Evolutionary conservation across 495 filamentous ascomycete species (phyloP).

Genomic region (Talaromyces ruber): DNA sequence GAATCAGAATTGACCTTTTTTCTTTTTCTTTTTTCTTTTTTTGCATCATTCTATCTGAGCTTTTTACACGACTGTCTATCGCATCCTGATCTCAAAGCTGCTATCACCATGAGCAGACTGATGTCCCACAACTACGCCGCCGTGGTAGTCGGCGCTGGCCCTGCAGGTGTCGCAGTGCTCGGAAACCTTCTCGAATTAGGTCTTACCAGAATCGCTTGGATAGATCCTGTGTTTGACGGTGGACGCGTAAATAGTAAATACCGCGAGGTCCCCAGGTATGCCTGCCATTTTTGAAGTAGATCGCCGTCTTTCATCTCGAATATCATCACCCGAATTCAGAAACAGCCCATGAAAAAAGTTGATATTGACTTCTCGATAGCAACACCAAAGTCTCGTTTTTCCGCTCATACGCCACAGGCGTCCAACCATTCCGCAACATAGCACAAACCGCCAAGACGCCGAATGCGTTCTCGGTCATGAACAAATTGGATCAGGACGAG

Average conservation of each 20-base stretch:
- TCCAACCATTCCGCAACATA: conserved; percentile 39
- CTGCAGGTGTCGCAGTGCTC: conserved; percentile 47
- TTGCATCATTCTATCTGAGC: background rate
- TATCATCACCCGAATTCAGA: background rate
- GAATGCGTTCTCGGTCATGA: conserved; percentile 43
- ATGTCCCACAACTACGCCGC: conserved; percentile 33
- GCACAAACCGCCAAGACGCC: conserved; percentile 35
- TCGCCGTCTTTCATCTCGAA: too few relatives aligned
- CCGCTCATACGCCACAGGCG: conserved; percentile 38
- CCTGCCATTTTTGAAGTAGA: background rate
- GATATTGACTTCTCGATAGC: conserved; percentile 9
- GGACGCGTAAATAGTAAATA: conserved; percentile 46
- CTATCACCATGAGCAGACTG: conserved; percentile 1
- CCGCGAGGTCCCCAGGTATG: conserved; percentile 46
- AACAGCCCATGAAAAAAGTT: background rate
- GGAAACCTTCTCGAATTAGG: conserved; percentile 46
- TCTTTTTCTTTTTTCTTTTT: background rate
- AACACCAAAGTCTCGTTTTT: conserved; percentile 47
- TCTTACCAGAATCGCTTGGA: conserved; percentile 37
- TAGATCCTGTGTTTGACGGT: conserved; percentile 43
- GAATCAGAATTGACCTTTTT: background rate
- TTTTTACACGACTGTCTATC: background rate
- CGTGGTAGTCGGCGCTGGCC: conserved; percentile 49
- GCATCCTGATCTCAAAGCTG: background rate
- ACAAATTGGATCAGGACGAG: conserved; percentile 43